Conservation (phyloP, 2,329 filamentous ascomycete species). For the Fusarium marasasianum region DNA sequence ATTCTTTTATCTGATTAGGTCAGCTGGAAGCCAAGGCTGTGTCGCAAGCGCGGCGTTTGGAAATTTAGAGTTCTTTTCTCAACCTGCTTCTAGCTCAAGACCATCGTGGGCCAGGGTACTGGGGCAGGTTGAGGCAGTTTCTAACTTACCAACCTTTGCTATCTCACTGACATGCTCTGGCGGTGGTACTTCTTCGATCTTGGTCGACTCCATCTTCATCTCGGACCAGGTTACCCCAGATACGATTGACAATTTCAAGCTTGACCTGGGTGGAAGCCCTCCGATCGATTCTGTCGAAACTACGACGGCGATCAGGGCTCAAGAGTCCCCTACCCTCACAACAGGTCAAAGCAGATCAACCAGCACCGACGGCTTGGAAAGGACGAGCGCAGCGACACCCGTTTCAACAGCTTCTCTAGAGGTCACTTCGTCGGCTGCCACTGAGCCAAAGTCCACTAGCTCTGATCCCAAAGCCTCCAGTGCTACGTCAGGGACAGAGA, state of each 20-base stretch:
- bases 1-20: slow-evolving; percentile 2
- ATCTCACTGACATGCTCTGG: slow-evolving; percentile 11
- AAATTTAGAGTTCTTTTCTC: background rate
- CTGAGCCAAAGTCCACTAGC: background rate
- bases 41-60: background rate
- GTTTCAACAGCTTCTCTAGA: background rate
- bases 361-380: background rate
- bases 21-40: background rate
- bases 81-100: background rate
- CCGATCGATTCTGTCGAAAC: background rate
- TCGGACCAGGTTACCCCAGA: slow-evolving; percentile 19
- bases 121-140: background rate
- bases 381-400: background rate
- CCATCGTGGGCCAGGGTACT: slow-evolving; percentile 2
- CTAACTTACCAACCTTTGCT: background rate
- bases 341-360: background rate
- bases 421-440: background rate
- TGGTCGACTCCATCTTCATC: slow-evolving; percentile 20
- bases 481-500: background rate
- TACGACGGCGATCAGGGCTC: background rate
- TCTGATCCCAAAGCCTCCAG: background rate
- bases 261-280: background rate
- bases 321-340: background rate
- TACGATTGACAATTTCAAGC: background rate
- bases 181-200: background rate